Evolutionary conservation across 1,284 basidiomycete species (phyloP).

Genomic region (Calocybe gambosa): DNA sequence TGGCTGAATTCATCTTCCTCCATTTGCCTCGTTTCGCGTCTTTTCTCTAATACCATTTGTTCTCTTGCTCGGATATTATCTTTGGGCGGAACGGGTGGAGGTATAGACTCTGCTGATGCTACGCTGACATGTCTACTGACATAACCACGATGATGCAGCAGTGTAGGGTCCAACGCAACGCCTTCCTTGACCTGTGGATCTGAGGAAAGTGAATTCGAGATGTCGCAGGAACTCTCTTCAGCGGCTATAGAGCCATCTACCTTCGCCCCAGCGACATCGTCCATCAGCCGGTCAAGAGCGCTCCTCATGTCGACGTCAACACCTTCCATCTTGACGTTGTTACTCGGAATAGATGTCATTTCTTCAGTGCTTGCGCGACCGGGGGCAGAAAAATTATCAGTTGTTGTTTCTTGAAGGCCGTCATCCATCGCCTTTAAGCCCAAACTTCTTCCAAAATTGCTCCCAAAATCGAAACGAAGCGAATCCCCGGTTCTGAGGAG

Average conservation of each 20-base stretch:
- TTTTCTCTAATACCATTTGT: constrained; percentile 65
- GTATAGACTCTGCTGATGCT: constrained; percentile 31
- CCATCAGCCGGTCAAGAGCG: constrained; percentile 72
- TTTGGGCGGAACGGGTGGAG: constrained; percentile 51
- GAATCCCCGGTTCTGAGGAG: constrained; percentile 22
- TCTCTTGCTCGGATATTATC: constrained; percentile 64
- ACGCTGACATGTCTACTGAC: constrained; percentile 34
- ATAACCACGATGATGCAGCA: constrained; percentile 27
- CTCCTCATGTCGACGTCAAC: constrained; percentile 61
- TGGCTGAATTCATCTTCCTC: constrained; percentile 39
- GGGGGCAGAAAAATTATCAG: constrained; percentile 2
- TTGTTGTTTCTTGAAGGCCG: constrained; percentile 10
- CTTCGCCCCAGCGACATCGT: constrained; percentile 55
- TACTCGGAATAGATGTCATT: constrained; percentile 19
- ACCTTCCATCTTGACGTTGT: constrained; percentile 29
- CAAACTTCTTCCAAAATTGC: constrained; percentile 35
- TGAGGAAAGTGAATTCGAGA: constrained; percentile 19
- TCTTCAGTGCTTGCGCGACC: constrained; percentile 1
- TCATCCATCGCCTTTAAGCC: constrained; percentile 17
- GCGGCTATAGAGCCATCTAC: constrained; percentile 37
- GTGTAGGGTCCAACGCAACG: constrained; percentile 40
- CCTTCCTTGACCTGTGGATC: constrained; percentile 31
- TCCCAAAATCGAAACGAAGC: constrained; percentile 41
- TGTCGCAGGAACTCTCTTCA: constrained; percentile 30
- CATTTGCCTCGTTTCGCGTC: constrained; percentile 53